Base-by-base conservation (phyloP, 805 yeast genomes). In the Kuraishia capsulata region DNA sequence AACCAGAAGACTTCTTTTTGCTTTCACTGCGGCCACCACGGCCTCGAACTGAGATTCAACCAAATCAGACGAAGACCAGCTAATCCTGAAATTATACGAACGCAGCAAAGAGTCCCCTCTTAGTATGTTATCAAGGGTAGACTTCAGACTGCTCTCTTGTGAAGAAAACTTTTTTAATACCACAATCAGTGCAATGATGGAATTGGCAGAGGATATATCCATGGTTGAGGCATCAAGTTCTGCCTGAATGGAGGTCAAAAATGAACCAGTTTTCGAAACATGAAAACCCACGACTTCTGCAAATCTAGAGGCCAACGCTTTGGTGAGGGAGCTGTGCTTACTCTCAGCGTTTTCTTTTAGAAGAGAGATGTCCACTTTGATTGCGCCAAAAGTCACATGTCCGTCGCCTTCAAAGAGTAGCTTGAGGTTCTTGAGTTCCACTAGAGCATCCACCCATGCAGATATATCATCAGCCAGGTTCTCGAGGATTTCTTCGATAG, bases 291-390 rank as follows among this genome's bases (percentile, higher is more conserved):
- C n/a, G n/a, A n/a, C n/a, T n/a, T n/a, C n/a, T 5, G 31, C 31
- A 28, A 28, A 28, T 13, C 14, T n/a, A n/a, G n/a, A n/a, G n/a
- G n/a, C n/a, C n/a, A n/a, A n/a, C n/a, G n/a, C n/a, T n/a, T n/a
- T n/a, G n/a, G n/a, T n/a, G n/a, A n/a, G n/a, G n/a, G 51, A 44
- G 41, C 77, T 81, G 57, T 73, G 79, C 46, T 72, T 76, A 1
- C 47, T 21, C 28, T 42, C 45, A 3, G 78, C 64, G 28, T 76
- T 58, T 0, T 69, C 52, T 42, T 77, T 82, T 2, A 79, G 80
- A 13, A 68, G 69, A 6, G 68, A 65, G 49, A 65, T 74, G 31
- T 72, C 65, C 28, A 84, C 53, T 0, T 42, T 35, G 13, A 68
- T 38, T 1, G 52, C 42, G 0, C 81, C 81, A 48, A 76, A 62